phyloP scores from a whole-genome alignment of 768 basidiomycete species.

The Cystofilobasidium macerans region DNA sequence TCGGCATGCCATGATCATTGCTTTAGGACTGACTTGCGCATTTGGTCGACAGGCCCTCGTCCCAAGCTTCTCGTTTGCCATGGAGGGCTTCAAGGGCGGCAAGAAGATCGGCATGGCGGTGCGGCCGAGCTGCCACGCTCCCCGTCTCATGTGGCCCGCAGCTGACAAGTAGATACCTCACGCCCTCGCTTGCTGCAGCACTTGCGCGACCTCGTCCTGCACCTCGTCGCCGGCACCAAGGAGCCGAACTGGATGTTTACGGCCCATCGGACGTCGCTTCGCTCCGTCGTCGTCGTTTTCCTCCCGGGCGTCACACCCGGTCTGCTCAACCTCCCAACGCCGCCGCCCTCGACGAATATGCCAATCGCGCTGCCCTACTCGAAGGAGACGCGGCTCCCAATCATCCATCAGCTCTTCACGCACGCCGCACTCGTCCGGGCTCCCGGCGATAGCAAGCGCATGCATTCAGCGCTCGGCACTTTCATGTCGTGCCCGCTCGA shows the following conservation, averaged over 20 bases:
- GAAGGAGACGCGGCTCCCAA: conserved; percentile 44
- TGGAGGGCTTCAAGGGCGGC: conserved; percentile 62
- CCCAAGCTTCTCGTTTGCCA: conserved; percentile 61
- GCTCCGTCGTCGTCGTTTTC: conserved; percentile 66
- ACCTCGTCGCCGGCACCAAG: conserved; percentile 70
- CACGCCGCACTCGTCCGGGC: conserved; percentile 89
- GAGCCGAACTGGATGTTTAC: conserved; percentile 76
- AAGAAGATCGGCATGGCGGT: conserved; percentile 74
- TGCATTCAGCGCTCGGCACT: conserved; percentile 72
- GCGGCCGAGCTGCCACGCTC: conserved; percentile 33
- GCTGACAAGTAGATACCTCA: neutral
- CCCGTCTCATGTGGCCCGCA: neutral
- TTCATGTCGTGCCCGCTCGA: conserved; percentile 76
- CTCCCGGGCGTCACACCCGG: conserved; percentile 71
- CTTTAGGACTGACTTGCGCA: neutral
- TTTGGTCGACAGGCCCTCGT: neutral
- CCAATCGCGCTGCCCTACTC: conserved; percentile 46
- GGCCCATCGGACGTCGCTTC: conserved; percentile 64
- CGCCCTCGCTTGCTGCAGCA: conserved; percentile 52
- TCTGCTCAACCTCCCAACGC: conserved; percentile 55
- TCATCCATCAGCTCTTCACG: conserved; percentile 60
- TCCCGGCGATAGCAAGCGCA: conserved; percentile 70
- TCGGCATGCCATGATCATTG: neutral
- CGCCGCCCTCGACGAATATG: conserved; percentile 48
- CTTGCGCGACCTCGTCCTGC: conserved; percentile 71